A percentile compares a stretch with the other conserved stretches of the same genome.
These are phyloP conservation scores for Phytopythium boreale DNA, from an alignment of 352 stramenopile genomes.

Conservation along the genomic window DNA sequence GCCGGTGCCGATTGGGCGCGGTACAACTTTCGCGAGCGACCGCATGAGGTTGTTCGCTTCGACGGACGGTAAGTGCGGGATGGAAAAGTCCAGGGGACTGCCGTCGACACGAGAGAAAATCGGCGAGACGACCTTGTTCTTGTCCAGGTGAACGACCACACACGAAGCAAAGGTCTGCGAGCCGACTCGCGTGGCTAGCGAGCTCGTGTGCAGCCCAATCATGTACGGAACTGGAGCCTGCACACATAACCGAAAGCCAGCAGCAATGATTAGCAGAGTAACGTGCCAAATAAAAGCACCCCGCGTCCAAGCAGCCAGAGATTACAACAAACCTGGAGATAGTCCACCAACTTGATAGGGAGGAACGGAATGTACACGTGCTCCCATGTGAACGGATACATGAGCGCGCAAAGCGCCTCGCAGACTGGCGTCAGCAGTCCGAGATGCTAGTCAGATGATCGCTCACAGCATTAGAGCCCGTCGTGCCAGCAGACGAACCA, in stretches of 20 bases:
- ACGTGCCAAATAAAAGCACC: background rate
- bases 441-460: constrained; percentile 30
- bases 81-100: constrained; percentile 48
- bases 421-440: constrained; percentile 72
- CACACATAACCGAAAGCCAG: background rate
- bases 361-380: constrained; percentile 88
- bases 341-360: constrained; percentile 79
- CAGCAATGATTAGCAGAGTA: background rate
- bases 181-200: constrained; percentile 62
- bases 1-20: constrained; percentile 25
- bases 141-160: constrained; percentile 81
- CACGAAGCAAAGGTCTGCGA: constrained; percentile 78
- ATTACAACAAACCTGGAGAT: constrained; percentile 50
- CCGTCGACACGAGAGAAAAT: constrained; percentile 55
- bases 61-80: constrained; percentile 38
- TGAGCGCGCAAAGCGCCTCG: constrained; percentile 70
- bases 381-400: constrained; percentile 84
- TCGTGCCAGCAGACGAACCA: background rate
- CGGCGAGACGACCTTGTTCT: constrained; percentile 77
- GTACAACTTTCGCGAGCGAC: constrained; percentile 36
- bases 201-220: constrained; percentile 84
- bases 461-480: background rate
- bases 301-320: background rate
- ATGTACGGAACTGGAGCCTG: constrained; percentile 83
- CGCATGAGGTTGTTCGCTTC: constrained; percentile 43